phyloP scores from a whole-genome alignment of 805 yeast genomes.

The Monosporozyma unispora region DNA sequence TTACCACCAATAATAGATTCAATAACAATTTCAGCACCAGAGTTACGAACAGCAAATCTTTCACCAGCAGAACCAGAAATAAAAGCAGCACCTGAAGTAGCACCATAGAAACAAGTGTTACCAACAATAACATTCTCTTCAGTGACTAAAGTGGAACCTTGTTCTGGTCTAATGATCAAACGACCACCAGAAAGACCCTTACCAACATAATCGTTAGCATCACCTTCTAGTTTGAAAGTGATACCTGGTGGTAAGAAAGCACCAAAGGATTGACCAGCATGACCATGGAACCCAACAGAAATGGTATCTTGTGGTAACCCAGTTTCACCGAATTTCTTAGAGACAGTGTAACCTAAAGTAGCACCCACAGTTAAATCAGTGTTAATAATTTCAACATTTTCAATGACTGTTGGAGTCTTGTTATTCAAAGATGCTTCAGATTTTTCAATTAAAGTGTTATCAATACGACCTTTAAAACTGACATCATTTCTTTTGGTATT shows the following conservation, averaged over 20 bases:
- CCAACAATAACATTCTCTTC: constrained; percentile 96
- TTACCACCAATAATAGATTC: constrained; percentile 94
- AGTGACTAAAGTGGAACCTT: constrained; percentile 73
- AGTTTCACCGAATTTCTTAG: constrained; percentile 85
- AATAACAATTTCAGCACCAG: constrained; percentile 94
- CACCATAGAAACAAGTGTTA: constrained; percentile 96
- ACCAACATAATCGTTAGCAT: constrained; percentile 96
- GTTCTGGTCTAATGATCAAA: constrained; percentile 84
- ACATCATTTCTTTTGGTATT: constrained; percentile 79
- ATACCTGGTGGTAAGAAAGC: constrained; percentile 95
- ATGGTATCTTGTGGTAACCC: constrained; percentile 95
- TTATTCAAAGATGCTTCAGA: constrained; percentile 90
- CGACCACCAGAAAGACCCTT: constrained; percentile 96
- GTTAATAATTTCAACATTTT: constrained; percentile 84
- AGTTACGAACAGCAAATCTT: constrained; percentile 95
- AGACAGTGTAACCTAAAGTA: constrained; percentile 86
- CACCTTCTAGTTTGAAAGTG: constrained; percentile 92
- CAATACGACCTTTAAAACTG: constrained; percentile 83
- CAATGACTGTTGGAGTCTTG: constrained; percentile 89
- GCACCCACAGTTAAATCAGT: constrained; percentile 96
- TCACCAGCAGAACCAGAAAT: constrained; percentile 97
- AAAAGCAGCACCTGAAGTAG: constrained; percentile 89
- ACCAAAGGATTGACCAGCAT: constrained; percentile 98
- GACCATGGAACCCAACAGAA: constrained; percentile 83
- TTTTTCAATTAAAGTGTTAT: constrained; percentile 92